Evolutionary conservation across 177 flowering plant species (phyloP).

Genomic region (Vitis hybrid): DNA sequence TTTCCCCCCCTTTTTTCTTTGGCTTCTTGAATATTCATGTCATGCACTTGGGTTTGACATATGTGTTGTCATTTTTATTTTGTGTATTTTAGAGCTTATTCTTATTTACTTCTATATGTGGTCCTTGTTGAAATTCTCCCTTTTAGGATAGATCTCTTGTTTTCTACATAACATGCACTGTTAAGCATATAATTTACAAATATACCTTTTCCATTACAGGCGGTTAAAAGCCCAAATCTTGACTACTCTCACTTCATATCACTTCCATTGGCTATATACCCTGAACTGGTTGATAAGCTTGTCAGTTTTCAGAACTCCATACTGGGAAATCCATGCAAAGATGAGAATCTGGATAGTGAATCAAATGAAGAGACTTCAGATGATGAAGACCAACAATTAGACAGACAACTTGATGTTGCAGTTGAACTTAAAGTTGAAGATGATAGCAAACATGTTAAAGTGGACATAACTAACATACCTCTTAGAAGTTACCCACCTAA

Average conservation of each 20-base stretch:
- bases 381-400: conserved; percentile 30
- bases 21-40: no score
- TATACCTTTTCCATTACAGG: conserved; percentile 41
- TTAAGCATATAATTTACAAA: background rate
- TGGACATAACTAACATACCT: conserved; percentile 41
- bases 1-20: no score
- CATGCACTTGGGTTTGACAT: background rate
- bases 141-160: background rate
- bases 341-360: conserved; percentile 31
- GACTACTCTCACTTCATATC: conserved; percentile 92
- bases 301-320: conserved; percentile 69
- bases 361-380: conserved; percentile 42
- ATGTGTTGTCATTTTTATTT: background rate
- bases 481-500: conserved; percentile 51
- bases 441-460: conserved; percentile 37
- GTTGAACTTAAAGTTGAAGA: conserved; percentile 51
- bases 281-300: conserved; percentile 84
- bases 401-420: conserved; percentile 32
- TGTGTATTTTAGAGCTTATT: background rate
- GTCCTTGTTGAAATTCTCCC: background rate
- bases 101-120: background rate
- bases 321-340: conserved; percentile 37
- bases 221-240: conserved; percentile 61
- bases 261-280: conserved; percentile 90
- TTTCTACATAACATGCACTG: background rate